A percentile compares a stretch with the other conserved stretches of the same genome.
Evolutionary conservation across 169 alveolate species (phyloP).

Genomic region (Fabrea salina): DNA sequence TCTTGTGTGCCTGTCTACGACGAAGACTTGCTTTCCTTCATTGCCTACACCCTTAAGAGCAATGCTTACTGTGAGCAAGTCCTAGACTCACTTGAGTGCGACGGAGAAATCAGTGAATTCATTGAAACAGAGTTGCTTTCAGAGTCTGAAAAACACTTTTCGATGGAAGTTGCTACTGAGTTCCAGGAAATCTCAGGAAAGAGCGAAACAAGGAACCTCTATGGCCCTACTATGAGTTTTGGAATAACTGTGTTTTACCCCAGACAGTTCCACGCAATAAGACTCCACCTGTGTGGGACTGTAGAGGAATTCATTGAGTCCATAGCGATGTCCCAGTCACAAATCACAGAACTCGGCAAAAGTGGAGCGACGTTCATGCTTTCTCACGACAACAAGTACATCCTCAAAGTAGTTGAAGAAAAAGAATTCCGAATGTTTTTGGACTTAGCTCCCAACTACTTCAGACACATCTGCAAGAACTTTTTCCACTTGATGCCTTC

Average conservation of each 20-base stretch:
- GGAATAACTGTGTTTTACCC: neutral
- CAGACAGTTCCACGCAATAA: neutral
- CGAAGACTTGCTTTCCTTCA: neutral
- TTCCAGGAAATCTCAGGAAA: neutral
- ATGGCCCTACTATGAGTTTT: neutral
- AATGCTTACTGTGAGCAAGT: neutral
- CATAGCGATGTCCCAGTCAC: neutral
- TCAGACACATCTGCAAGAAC: slow-evolving; percentile 5
- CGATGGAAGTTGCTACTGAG: neutral
- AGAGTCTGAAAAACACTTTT: neutral
- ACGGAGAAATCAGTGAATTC: neutral
- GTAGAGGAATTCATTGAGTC: neutral
- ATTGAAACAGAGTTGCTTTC: slow-evolving; percentile 1
- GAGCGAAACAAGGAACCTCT: neutral
- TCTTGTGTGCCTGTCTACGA: neutral
- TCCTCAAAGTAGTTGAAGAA: neutral
- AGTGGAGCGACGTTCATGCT: neutral
- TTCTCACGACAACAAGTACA: neutral
- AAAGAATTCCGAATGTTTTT: slow-evolving; percentile 5
- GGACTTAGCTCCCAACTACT: slow-evolving; percentile 19
- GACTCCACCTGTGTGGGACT: neutral
- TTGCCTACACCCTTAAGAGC: neutral
- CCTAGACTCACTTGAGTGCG: neutral
- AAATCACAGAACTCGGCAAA: neutral
- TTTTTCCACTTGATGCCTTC: slow-evolving; percentile 70